Evolutionary conservation across 768 basidiomycete genomes (phyloP).

Genomic region (Cyclocybe cylindracea): DNA sequence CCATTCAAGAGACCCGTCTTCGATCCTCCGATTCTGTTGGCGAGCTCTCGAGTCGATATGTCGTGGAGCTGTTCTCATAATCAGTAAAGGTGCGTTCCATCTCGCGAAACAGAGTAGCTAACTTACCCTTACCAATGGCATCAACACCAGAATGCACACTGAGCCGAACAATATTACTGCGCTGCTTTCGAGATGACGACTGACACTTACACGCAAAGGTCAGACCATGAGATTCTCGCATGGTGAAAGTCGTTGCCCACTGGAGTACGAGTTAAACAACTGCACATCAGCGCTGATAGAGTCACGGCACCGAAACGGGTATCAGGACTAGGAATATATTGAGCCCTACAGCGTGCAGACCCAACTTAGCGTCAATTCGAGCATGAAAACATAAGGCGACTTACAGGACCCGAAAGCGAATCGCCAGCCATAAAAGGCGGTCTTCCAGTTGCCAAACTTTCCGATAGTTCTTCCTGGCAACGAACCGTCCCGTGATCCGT

Average conservation of each 20-base stretch:
- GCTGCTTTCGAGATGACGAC: not conserved
- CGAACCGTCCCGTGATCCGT: conserved; percentile 1
- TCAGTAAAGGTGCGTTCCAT: not conserved
- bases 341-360: conserved; percentile 49
- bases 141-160: conserved; percentile 71
- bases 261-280: conserved; percentile 21
- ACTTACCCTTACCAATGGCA: conserved; percentile 75
- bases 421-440: conserved; percentile 24
- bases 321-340: conserved; percentile 67
- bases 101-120: not conserved
- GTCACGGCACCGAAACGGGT: conserved; percentile 60
- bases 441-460: not conserved
- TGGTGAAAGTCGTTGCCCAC: conserved; percentile 57
- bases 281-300: not conserved
- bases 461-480: not conserved
- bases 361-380: not conserved
- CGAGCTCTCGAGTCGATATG: conserved; percentile 70
- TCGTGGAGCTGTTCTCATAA: conserved; percentile 62
- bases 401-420: conserved; percentile 28
- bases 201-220: conserved; percentile 60
- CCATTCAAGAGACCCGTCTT: conserved; percentile 82
- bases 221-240: conserved; percentile 49
- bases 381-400: not conserved
- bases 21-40: conserved; percentile 73
- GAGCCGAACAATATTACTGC: not conserved